Evolutionary conservation across 1,284 basidiomycete species (phyloP).

Genomic region (Trichosporon coremiiforme): DNA sequence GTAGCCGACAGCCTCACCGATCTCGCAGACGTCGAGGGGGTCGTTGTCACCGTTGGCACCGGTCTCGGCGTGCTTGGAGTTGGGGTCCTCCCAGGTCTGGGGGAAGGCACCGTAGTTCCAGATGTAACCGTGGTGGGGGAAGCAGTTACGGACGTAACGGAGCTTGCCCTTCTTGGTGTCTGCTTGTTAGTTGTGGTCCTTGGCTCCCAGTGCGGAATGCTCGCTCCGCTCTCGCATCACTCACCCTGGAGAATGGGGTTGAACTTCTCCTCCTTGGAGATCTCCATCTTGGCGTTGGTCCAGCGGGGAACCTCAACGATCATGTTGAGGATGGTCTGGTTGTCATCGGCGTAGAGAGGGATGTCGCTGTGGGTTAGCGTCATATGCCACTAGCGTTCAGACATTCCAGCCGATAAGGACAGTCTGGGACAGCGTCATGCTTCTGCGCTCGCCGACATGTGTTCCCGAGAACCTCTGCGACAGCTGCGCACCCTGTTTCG

Average conservation of each 20-base stretch:
- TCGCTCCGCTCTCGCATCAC: slow-evolving; percentile 19
- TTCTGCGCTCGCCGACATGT: no score
- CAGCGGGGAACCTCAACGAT: slow-evolving; percentile 98
- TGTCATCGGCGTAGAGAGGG: slow-evolving; percentile 91
- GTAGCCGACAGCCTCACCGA: slow-evolving; percentile 98
- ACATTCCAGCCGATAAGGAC: not conserved
- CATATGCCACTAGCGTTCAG: not conserved
- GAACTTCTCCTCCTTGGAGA: slow-evolving; percentile 94
- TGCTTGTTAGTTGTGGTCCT: slow-evolving; percentile 23
- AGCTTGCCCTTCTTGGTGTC: slow-evolving; percentile 72
- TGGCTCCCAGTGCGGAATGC: not conserved
- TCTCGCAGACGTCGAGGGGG: slow-evolving; percentile 99
- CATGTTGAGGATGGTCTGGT: slow-evolving; percentile 92
- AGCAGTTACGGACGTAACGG: slow-evolving; percentile 98
- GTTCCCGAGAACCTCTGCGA: no score
- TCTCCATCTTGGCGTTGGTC: slow-evolving; percentile 99
- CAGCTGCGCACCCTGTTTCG: no score
- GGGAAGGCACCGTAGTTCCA: slow-evolving; percentile 99
- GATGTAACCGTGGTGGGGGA: slow-evolving; percentile 89
- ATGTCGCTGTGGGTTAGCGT: slow-evolving; percentile 70
- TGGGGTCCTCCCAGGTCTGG: slow-evolving; percentile 98
- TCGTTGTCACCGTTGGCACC: slow-evolving; percentile 99
- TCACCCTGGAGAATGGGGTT: slow-evolving; percentile 94
- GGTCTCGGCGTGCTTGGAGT: slow-evolving; percentile 86
- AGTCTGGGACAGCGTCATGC: no score